Base-by-base conservation (phyloP, 2,329 filamentous ascomycete species). In the Sarocladiaceae sp. region DNA sequence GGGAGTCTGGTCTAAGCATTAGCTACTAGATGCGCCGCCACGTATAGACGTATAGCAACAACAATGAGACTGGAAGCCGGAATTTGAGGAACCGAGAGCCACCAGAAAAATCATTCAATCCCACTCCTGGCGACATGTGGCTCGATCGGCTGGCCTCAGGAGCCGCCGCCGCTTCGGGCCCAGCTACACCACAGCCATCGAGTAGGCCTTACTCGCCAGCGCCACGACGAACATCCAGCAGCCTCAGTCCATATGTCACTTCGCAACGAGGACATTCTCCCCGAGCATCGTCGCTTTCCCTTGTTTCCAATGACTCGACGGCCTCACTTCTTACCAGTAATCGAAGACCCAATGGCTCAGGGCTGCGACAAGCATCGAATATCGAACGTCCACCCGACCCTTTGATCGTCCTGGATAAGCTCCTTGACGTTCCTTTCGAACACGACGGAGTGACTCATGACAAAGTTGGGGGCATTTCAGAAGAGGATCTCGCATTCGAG, bases 81-180 rank as follows among this genome's bases (percentile, higher is more conserved):
- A 12, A 6, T 26, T 44, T 44, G 44, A 48, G 15, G 3, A 17
- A 31, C n/a, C 15, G 3, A 12, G 12, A 20, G 8, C n/a, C 26
- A 17, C 26, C 44, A 10, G 29, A 33, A 15, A 33, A 10, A 33
- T 33, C 29, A 33, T 15, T 33, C 15, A 33, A 15, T 33, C 29
- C 15, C 29, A 33, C 8, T 33, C 29, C n/a, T 11, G 15, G 55
- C 62, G 71, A 62, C 62, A 96, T 96, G 90, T 96, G 91, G 91
- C 83, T 95, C 65, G 91, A 96, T 74, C 87, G 91, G 67, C 83
- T 96, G 58, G 86, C 87, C 58, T 84, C 65, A 61, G 85, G 87
- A 68, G 80, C 84, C 53, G 83, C 84, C 53, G 83, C 58, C 57
- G 81, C 66, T 74, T 82, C 70, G 55, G 73, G 71, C 58, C 76